Evolutionary conservation across 2,329 filamentous ascomycete genomes (phyloP).

Genomic region (Lachnellula suecica): DNA sequence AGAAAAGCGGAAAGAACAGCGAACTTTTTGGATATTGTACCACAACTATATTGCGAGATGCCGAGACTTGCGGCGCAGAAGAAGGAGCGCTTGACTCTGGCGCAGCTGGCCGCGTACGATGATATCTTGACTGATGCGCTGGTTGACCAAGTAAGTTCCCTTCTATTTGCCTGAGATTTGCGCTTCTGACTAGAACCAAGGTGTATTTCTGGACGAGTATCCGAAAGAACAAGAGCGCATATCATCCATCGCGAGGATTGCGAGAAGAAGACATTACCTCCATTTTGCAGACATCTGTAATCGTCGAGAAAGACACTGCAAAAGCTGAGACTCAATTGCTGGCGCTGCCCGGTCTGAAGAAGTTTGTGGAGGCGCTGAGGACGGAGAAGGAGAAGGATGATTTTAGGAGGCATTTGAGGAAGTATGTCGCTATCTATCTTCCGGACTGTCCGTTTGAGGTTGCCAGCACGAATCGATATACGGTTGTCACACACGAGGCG

Average conservation of each 20-base stretch:
- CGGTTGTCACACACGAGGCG: conserved; percentile 85
- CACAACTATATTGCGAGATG: conserved; percentile 32
- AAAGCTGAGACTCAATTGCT: conserved; percentile 73
- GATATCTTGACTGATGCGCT: conserved; percentile 94
- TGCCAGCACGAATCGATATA: conserved; percentile 90
- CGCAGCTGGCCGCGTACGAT: conserved; percentile 89
- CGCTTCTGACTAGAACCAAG: conserved; percentile 44
- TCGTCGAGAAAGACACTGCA: conserved; percentile 70
- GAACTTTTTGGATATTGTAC: neutral
- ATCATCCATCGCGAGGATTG: conserved; percentile 79
- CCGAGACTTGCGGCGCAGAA: conserved; percentile 35
- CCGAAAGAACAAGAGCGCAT: conserved; percentile 88
- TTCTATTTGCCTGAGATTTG: conserved; percentile 8
- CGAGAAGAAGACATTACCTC: conserved; percentile 58
- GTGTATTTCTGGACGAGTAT: conserved; percentile 96
- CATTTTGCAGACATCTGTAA: conserved; percentile 63
- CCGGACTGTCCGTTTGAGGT: conserved; percentile 96
- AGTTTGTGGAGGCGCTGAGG: conserved; percentile 66
- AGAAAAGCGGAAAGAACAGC: neutral
- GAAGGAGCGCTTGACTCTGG: conserved; percentile 76
- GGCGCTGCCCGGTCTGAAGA: conserved; percentile 69
- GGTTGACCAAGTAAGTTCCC: conserved; percentile 79
- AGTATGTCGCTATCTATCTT: conserved; percentile 90
- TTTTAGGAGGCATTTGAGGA: conserved; percentile 80
- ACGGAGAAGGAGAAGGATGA: conserved; percentile 81